Base-by-base conservation (phyloP, 768 basidiomycete genomes). In the Guyanaporus albipodus region DNA sequence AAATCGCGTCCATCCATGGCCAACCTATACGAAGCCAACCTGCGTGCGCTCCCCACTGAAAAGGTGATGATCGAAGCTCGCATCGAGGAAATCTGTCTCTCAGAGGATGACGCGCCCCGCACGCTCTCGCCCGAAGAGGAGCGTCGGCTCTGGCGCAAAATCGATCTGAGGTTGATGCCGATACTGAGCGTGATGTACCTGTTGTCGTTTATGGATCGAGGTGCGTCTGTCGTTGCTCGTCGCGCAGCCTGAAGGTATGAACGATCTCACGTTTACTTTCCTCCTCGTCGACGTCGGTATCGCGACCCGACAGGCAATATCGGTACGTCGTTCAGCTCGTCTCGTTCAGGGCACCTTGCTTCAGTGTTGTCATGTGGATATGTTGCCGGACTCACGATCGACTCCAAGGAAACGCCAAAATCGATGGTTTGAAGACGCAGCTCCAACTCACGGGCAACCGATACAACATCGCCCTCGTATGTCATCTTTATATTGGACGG, bases 391-490 rank as follows among this genome's bases (percentile, higher is more conserved):
- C 46, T 49, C 42, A 46, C 23, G n/a, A 3, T 41, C 18, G 18
- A 29, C 35, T 29, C n/a, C 11, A 21, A 46, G 83, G 82, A 29
- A 86, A 87, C 56, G 85, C 85, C 2, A 80, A 74, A 49, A 63
- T 87, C 2, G 79, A 82, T 54, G 87, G 87, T 3, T 63, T 90
- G 4, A 57, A 62, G 14, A 75, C 65, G 0, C 73, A 87, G 54
- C 70, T 88, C 2, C 18, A 77, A 28, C 70, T 87, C 33, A 73
- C 69, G 0, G 78, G 80, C 8, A 74, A 79, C 56, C 66, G 76
- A 53, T 88, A 83, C 52, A 85, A 85, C 50, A 77, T 84, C 31
- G 82, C 82, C 0, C 60, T 87, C 59, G 84, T 85, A 37, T 14
- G 71, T 39, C 14, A 3, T 6, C n/a, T 38, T 7, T n/a, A 23